Evolutionary conservation across 2,329 filamentous ascomycete species (phyloP).

Genomic region (Eutypella sp.): DNA sequence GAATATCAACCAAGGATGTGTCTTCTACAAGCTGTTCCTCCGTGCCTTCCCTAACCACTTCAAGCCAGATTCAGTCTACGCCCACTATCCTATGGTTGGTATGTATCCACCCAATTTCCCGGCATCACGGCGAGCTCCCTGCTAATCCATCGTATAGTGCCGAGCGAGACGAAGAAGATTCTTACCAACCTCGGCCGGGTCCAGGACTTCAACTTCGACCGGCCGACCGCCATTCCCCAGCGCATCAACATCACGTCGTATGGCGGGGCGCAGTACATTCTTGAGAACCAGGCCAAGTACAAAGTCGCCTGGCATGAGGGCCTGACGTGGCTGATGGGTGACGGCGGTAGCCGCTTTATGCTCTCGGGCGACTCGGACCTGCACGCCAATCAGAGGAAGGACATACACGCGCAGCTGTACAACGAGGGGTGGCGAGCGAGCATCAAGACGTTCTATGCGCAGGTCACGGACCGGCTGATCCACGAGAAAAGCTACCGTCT

Average conservation of each 20-base stretch:
- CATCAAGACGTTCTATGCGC: conserved; percentile 63
- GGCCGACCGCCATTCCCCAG: conserved; percentile 47
- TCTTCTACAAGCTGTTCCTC: conserved; percentile 80
- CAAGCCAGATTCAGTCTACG: conserved; percentile 72
- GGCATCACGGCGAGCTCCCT: no score
- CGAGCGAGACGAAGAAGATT: conserved; percentile 67
- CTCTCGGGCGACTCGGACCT: conserved; percentile 46
- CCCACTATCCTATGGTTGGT: conserved; percentile 64
- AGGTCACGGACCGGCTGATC: conserved; percentile 58
- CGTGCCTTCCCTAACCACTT: conserved; percentile 79
- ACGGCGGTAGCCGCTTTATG: conserved; percentile 50
- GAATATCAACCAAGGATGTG: conserved; percentile 71
- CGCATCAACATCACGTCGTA: conserved; percentile 57
- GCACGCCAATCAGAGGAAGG: conserved; percentile 45
- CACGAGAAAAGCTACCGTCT: conserved; percentile 61
- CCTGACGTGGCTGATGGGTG: conserved; percentile 57
- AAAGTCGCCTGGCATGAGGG: conserved; percentile 60
- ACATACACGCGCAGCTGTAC: conserved; percentile 55
- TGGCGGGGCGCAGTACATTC: conserved; percentile 54
- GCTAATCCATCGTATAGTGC: conserved; percentile 39
- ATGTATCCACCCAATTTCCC: conserved; percentile 6
- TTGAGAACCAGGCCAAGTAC: conserved; percentile 58
- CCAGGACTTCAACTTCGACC: conserved; percentile 64
- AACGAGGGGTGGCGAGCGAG: conserved; percentile 56
- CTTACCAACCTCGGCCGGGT: conserved; percentile 62